These are phyloP conservation scores for Cicer cuneatum DNA, from an alignment of 306 rosid species.

Conservation along the genomic window DNA sequence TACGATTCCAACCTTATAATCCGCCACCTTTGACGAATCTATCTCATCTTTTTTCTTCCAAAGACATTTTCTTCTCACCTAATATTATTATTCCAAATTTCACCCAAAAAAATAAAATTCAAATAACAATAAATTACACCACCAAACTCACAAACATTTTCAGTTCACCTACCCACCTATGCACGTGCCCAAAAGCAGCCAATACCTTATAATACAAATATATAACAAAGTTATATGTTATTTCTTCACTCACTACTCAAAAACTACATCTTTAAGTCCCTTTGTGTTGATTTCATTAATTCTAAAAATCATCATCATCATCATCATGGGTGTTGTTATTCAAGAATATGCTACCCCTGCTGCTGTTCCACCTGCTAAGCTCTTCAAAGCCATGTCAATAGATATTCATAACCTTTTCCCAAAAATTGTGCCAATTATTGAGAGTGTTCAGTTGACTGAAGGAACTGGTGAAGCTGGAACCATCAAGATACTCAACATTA, in stretches of 20 bases:
- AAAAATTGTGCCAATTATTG: constrained; percentile 45
- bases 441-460: constrained; percentile 45
- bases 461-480: constrained; percentile 68
- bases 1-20: too few species aligned
- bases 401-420: constrained; percentile 55
- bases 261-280: background rate
- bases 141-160: too few species aligned
- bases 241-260: background rate
- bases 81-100: too few species aligned
- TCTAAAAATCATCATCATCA: background rate
- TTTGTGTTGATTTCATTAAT: background rate
- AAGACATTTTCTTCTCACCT: too few species aligned
- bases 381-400: constrained; percentile 56
- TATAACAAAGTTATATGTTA: background rate
- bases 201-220: background rate
- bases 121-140: too few species aligned
- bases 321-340: constrained; percentile 59
- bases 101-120: too few species aligned
- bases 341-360: constrained; percentile 47
- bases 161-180: too few species aligned
- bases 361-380: constrained; percentile 49
- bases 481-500: constrained; percentile 55
- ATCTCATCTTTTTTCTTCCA: too few species aligned
- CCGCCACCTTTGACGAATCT: too few species aligned
- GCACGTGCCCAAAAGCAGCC: too few species aligned